Base-by-base conservation (phyloP, 2,329 filamentous ascomycete genomes). In the Malbranchea zuffiana region DNA sequence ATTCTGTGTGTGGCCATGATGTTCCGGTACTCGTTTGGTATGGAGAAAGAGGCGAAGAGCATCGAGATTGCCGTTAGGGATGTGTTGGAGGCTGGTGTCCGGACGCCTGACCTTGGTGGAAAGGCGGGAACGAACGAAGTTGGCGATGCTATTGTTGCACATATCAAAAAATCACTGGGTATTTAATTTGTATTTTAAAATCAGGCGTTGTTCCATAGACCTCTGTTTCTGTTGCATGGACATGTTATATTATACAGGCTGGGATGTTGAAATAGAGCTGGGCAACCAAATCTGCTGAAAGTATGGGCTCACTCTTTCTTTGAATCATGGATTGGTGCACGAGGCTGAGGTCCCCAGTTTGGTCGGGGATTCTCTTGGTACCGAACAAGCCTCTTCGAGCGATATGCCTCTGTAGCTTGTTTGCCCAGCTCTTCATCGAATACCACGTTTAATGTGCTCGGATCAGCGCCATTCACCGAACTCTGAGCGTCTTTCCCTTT, bases 1-100 rank as follows among this genome's bases (percentile, higher is more conserved):
- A 82, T 95, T 45, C 74, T 95, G 15, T 92, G 84, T 3, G 74
- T 92, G 7, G 84, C 84, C 51, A 87, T 95, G 81, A 85, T 95
- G 80, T 74, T 94, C 52, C 79, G 82, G 50, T 95, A 93, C 68
- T 92, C 84, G 5, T 72, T 94, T 35, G 75, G 77, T 51, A 74
- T 88, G 51, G 78, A 81, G 23, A 66, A 74, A 29, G 78, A 93
- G 60, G 81, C 86, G 8, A 69, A 72, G 42, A 75, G 75, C 32
- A 74, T 95, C 44, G 86, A 95, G 63, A 69, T 76, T 44, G 85
- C 86, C 1, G 84, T 93, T 32, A 74, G 74, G 51, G 72, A 67
- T 29, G 80, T 80, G 23, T 74, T 95, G 41, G 84, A 94, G 53
- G 71, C 66, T 32, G 82, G 82, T 16, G 58, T 86, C 31, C 69